These are phyloP conservation scores for Aspergillus caelatus DNA, from an alignment of 2,329 filamentous ascomycete genomes.

Conservation along the genomic window DNA sequence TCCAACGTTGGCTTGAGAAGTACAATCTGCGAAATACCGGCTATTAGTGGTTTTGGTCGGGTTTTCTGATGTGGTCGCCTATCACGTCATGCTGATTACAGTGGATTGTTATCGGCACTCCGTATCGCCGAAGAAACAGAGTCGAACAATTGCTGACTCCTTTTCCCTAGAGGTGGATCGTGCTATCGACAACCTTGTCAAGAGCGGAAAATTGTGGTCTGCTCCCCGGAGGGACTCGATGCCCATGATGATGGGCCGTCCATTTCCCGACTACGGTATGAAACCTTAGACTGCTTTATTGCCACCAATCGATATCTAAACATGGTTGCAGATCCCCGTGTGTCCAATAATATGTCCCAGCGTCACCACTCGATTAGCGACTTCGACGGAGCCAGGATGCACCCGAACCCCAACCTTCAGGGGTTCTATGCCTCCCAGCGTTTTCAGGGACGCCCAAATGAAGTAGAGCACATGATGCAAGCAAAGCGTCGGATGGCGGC, in stretches of 20 bases:
- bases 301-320: background rate
- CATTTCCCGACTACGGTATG: constrained; percentile 64
- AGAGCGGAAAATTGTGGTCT: constrained; percentile 91
- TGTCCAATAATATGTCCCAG: constrained; percentile 63
- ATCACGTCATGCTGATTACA: background rate
- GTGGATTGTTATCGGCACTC: background rate
- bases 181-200: constrained; percentile 91
- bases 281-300: constrained; percentile 24
- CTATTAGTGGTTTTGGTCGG: background rate
- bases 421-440: constrained; percentile 94
- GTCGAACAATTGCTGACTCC: constrained; percentile 28
- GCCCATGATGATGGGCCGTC: constrained; percentile 63
- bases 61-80: background rate
- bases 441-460: constrained; percentile 83
- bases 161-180: constrained; percentile 80
- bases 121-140: background rate
- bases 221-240: constrained; percentile 77
- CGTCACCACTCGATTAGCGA: constrained; percentile 85
- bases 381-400: constrained; percentile 75
- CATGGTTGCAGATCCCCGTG: constrained; percentile 67
- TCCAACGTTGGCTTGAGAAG: constrained; percentile 2
- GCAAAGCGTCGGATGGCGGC: constrained; percentile 99
- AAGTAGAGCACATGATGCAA: constrained; percentile 98
- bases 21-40: background rate
- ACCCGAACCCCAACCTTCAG: constrained; percentile 72